Conservation (phyloP, 2,329 filamentous ascomycete genomes). For the Chrysoporthe cubensis region DNA sequence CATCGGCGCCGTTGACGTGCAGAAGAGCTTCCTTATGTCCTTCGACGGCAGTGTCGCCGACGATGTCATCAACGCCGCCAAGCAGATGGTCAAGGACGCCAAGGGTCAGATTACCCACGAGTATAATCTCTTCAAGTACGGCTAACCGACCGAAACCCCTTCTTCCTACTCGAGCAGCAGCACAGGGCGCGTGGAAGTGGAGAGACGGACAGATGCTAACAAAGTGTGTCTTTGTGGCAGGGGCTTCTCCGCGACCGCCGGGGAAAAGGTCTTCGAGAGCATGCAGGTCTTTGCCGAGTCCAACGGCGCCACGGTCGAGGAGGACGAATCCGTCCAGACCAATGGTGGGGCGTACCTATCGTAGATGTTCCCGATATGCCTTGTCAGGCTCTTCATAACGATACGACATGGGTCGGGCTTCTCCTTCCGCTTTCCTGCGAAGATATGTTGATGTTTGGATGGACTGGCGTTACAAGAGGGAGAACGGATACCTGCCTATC, state of each 20-base stretch:
- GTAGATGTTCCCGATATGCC: slow-evolving; percentile 23
- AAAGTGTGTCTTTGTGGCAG: slow-evolving; percentile 46
- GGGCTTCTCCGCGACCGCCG: slow-evolving; percentile 77
- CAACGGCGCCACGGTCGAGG: slow-evolving; percentile 72
- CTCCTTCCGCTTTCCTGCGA: not conserved
- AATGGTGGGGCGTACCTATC: slow-evolving; percentile 12
- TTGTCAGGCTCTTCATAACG: not conserved
- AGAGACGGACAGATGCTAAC: not conserved
- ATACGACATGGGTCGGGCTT: not conserved
- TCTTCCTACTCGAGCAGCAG: not conserved
- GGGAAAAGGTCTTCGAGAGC: slow-evolving; percentile 68
- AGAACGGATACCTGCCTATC: not conserved
- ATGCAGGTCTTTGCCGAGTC: slow-evolving; percentile 65
- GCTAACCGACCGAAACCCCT: too few relatives aligned
- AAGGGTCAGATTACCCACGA: slow-evolving; percentile 81
- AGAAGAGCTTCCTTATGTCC: slow-evolving; percentile 77
- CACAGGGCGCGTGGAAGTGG: not conserved
- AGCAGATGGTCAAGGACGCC: slow-evolving; percentile 68
- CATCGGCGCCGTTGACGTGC: slow-evolving; percentile 64
- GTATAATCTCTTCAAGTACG: slow-evolving; percentile 71
- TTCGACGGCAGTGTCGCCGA: slow-evolving; percentile 73
- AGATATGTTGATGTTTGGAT: not conserved
- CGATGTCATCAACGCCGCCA: slow-evolving; percentile 70
- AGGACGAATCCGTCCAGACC: slow-evolving; percentile 70
- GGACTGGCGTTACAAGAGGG: slow-evolving; percentile 7